Percentiles rank a stretch among this genome's conserved stretches.
Evolutionary conservation across 495 filamentous ascomycete species (phyloP).

Genomic region (Penicillium taxi): DNA sequence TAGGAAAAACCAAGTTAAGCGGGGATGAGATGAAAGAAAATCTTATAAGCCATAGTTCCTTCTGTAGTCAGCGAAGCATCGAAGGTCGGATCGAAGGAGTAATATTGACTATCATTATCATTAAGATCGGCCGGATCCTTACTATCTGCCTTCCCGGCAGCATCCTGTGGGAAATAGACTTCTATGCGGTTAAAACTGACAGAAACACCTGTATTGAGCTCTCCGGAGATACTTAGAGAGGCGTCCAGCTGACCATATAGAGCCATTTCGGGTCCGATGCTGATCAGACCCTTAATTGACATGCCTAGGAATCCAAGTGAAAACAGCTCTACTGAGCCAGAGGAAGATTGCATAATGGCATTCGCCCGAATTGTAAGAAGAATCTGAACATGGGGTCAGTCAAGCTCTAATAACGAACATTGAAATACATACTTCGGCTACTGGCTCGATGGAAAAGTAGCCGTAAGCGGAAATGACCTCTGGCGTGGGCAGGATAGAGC

Average conservation of each 20-base stretch:
- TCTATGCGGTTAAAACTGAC: not conserved
- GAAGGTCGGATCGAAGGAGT: slow-evolving; percentile 1
- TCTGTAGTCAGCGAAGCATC: slow-evolving; percentile 1
- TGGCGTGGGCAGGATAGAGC: slow-evolving; percentile 1
- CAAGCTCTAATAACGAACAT: not conserved
- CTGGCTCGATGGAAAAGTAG: slow-evolving; percentile 3
- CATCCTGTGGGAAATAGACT: slow-evolving; percentile 6
- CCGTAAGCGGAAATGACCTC: slow-evolving; percentile 2
- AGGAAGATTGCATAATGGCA: not conserved
- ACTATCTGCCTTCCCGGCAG: not conserved
- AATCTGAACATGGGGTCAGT: slow-evolving; percentile 1
- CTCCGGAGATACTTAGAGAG: slow-evolving; percentile 1
- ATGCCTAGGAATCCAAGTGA: slow-evolving; percentile 3
- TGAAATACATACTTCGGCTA: not conserved
- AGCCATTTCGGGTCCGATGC: slow-evolving; percentile 2
- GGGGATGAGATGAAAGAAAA: no score
- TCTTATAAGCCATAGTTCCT: slow-evolving; percentile 2
- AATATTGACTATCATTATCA: not conserved
- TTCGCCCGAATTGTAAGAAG: slow-evolving; percentile 1
- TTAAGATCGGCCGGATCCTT: not conserved
- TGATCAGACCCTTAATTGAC: slow-evolving; percentile 3
- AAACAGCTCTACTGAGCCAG: not conserved
- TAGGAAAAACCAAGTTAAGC: no score
- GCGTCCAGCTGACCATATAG: slow-evolving; percentile 2
- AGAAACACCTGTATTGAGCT: slow-evolving; percentile 5